phyloP scores from a whole-genome alignment of 345 rosid species.

The Corymbia maculata region DNA sequence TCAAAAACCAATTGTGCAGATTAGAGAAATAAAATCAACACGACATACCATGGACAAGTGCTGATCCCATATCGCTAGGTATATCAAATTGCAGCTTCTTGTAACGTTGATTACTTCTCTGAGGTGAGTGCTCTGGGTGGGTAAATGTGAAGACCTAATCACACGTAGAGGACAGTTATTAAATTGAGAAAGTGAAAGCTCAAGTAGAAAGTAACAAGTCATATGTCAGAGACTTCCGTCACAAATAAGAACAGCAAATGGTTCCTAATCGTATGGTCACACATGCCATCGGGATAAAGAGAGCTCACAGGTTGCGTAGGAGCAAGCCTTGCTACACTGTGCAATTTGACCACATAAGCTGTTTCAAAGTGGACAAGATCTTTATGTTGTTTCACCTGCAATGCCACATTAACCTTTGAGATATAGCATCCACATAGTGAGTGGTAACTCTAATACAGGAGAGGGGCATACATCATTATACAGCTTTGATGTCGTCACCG shows the following conservation, averaged over 20 bases:
- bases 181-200: not conserved
- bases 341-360: constrained; percentile 93
- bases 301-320: constrained; percentile 71
- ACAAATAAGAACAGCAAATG: not conserved
- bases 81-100: constrained; percentile 67
- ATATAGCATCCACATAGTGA: not conserved
- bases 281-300: not conserved
- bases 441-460: not conserved
- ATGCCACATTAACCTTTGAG: not conserved
- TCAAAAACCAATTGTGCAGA: not conserved
- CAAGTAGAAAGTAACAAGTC: not conserved
- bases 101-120: constrained; percentile 65
- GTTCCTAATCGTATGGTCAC: not conserved
- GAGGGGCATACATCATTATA: constrained; percentile 63
- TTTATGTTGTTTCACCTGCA: constrained; percentile 83
- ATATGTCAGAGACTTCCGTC: not conserved
- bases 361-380: constrained; percentile 92
- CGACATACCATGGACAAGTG: constrained; percentile 75
- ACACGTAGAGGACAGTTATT: not conserved
- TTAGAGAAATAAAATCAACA: not conserved
- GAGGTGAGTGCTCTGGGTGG: constrained; percentile 63
- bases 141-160: constrained; percentile 79
- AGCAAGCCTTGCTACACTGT: constrained; percentile 79
- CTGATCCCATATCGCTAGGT: constrained; percentile 69
- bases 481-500: constrained; percentile 81